Evolutionary conservation across 352 stramenopile species (phyloP).

Genomic region (Phytophthora ohioensis): DNA sequence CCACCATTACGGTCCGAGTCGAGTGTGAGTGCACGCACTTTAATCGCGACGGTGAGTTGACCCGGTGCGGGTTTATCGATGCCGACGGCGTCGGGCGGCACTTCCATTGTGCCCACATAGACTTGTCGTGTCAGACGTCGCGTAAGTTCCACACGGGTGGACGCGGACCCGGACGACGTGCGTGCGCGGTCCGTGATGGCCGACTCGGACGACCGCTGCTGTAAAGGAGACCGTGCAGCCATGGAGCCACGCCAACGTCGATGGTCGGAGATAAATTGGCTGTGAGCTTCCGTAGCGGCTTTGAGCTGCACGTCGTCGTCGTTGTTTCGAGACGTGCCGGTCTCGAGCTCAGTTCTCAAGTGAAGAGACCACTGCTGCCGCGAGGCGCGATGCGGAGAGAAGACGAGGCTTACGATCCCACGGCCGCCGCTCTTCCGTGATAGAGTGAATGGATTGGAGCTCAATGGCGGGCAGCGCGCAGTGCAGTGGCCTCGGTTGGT

Average conservation of each 20-base stretch:
- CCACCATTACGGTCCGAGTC: slow-evolving; percentile 48
- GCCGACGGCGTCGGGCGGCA: slow-evolving; percentile 17
- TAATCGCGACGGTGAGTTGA: slow-evolving; percentile 36
- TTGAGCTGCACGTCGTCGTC: background rate
- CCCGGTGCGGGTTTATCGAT: slow-evolving; percentile 20
- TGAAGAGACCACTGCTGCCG: slow-evolving; percentile 40
- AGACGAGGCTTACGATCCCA: slow-evolving; percentile 46
- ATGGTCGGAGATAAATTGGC: background rate
- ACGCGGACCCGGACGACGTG: slow-evolving; percentile 29
- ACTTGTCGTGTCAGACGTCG: slow-evolving; percentile 43
- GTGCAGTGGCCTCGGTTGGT: slow-evolving; percentile 25
- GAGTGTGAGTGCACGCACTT: slow-evolving; percentile 44
- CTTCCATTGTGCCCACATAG: slow-evolving; percentile 40
- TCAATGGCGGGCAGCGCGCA: slow-evolving; percentile 28
- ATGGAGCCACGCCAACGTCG: slow-evolving; percentile 8
- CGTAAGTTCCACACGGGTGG: slow-evolving; percentile 37
- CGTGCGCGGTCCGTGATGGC: slow-evolving; percentile 21
- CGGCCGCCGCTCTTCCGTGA: slow-evolving; percentile 38
- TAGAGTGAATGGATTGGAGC: slow-evolving; percentile 37
- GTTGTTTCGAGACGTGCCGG: slow-evolving; percentile 16
- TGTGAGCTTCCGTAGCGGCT: background rate
- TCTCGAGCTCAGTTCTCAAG: slow-evolving; percentile 44
- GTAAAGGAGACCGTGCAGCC: slow-evolving; percentile 25
- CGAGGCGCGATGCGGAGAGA: slow-evolving; percentile 21
- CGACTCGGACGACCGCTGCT: slow-evolving; percentile 33